These are phyloP conservation scores for Gossypium davidsonii DNA, from an alignment of 441 rosid genomes.

Conservation along the genomic window DNA sequence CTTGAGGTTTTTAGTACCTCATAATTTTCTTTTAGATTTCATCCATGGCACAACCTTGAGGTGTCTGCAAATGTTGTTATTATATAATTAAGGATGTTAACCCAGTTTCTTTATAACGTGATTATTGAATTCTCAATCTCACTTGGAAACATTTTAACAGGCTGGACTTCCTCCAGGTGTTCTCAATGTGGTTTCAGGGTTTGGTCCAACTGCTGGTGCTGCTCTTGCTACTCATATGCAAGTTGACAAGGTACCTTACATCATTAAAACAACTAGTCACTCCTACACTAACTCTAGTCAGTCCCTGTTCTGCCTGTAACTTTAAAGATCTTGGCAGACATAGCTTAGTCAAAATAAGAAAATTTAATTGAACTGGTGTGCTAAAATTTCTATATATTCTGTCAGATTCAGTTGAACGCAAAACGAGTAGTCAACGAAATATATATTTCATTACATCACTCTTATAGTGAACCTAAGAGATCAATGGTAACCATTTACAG, in stretches of 20 bases:
- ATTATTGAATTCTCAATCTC: slow-evolving; percentile 6
- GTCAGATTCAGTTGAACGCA: not conserved
- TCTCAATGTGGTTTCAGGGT: slow-evolving; percentile 62
- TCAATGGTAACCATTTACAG: slow-evolving; percentile 23
- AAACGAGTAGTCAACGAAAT: not conserved
- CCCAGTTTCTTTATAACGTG: not conserved
- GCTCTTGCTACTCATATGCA: slow-evolving; percentile 73
- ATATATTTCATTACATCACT: not conserved
- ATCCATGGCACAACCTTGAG: too few relatives aligned
- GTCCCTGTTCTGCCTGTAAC: not conserved
- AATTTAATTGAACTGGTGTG: not conserved
- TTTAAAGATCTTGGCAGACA: too few relatives aligned
- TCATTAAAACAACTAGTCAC: not conserved
- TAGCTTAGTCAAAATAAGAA: too few relatives aligned
- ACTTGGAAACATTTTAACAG: slow-evolving; percentile 26
- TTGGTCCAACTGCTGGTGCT: slow-evolving; percentile 71
- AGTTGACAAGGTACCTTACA: slow-evolving; percentile 52
- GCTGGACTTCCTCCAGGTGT: slow-evolving; percentile 83
- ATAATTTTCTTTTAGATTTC: too few relatives aligned
- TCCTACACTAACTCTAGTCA: not conserved
- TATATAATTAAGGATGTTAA: not conserved
- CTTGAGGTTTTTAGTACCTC: too few relatives aligned
- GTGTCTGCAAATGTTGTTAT: not conserved
- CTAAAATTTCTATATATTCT: not conserved
- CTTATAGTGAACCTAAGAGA: not conserved